These are phyloP conservation scores for Dissophora globulifera DNA, from an alignment of 192 early-diverging fungal genomes.

Conservation along the genomic window DNA sequence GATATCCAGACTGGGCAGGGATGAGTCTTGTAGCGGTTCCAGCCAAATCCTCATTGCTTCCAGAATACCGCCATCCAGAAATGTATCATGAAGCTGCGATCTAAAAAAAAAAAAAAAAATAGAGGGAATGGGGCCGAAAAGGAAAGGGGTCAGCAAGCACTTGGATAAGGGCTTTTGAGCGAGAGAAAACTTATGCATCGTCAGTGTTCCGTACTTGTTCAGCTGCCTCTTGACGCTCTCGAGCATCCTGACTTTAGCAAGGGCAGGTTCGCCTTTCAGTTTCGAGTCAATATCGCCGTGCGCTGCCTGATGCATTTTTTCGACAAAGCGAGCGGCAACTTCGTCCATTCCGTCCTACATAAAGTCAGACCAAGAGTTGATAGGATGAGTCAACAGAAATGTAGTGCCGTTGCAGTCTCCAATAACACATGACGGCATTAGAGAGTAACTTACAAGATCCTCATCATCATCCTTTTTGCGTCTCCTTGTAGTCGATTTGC, in stretches of 20 bases:
- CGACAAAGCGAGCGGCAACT: conserved; percentile 31
- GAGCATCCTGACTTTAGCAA: conserved; percentile 76
- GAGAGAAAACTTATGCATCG: neutral
- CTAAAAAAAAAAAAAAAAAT: conserved; percentile 19
- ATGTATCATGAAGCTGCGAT: conserved; percentile 72
- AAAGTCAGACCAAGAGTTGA: neutral
- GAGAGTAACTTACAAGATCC: conserved; percentile 20
- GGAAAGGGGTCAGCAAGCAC: too few species aligned
- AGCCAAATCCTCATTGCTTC: conserved; percentile 89
- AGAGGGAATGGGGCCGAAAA: neutral
- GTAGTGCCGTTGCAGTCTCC: neutral
- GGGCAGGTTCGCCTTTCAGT: conserved; percentile 65
- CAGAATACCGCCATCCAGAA: conserved; percentile 87
- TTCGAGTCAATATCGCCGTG: conserved; percentile 71
- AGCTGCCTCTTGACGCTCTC: conserved; percentile 63
- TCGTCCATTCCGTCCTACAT: conserved; percentile 40
- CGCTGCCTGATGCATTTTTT: conserved; percentile 64
- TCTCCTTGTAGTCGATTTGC: conserved; percentile 32
- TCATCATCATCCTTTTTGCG: conserved; percentile 46
- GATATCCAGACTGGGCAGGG: conserved; percentile 90
- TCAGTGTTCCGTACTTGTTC: conserved; percentile 64
- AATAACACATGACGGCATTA: neutral
- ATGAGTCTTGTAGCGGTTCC: conserved; percentile 89
- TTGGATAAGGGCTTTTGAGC: too few species aligned
- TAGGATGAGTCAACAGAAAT: too few species aligned